Conservation (phyloP, 805 yeast species). For the Teunomyces barrocoloradensis region DNA sequence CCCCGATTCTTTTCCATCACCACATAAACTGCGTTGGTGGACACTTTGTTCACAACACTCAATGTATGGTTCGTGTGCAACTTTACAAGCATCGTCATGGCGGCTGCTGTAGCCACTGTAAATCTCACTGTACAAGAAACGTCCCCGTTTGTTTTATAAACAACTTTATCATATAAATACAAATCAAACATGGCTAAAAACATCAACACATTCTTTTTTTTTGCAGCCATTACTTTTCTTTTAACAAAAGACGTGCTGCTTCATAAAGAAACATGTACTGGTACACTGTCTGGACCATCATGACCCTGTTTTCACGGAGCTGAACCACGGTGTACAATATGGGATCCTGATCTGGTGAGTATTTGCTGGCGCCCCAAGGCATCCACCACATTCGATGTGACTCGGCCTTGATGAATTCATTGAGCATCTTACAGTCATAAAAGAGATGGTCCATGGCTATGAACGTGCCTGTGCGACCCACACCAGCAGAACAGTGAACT, state of each 20-base stretch:
- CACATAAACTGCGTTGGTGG: background rate
- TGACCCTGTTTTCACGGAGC: conserved; percentile 34
- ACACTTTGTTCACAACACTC: background rate
- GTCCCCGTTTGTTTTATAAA: too few relatives aligned
- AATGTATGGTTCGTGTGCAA: background rate
- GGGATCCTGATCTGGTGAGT: conserved; percentile 19
- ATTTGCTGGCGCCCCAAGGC: background rate
- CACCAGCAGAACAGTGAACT: conserved; percentile 91
- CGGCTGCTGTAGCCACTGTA: background rate
- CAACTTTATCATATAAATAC: too few relatives aligned
- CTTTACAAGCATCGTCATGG: background rate
- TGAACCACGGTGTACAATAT: conserved; percentile 25
- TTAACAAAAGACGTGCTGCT: conserved; percentile 9
- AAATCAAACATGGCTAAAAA: background rate
- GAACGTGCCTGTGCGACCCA: conserved; percentile 74
- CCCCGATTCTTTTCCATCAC: background rate
- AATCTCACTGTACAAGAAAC: too few relatives aligned
- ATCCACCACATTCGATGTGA: too few relatives aligned
- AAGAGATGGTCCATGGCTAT: conserved; percentile 36
- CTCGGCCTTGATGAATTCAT: background rate
- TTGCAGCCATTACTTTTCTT: background rate
- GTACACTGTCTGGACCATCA: conserved; percentile 44
- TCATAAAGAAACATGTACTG: conserved; percentile 38
- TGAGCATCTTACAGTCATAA: conserved; percentile 10
- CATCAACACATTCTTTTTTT: background rate